A percentile compares a stretch with the other conserved stretches of the same genome.
Conservation (phyloP, 1,139 yeast species). For the Scheffersomyces illinoinensis region DNA sequence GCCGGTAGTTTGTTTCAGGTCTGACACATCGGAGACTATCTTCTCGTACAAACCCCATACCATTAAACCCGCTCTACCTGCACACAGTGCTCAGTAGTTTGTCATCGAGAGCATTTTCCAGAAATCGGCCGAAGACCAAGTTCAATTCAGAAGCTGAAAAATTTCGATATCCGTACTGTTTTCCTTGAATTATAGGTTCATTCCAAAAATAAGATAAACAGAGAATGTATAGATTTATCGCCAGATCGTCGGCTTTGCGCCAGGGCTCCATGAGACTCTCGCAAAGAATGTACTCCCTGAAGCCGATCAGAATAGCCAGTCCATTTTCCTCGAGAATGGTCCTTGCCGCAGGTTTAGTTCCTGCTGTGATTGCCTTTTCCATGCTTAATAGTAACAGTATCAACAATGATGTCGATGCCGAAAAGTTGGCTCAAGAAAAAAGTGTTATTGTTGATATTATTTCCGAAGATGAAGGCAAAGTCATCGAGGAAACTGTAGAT, state of each 20-base stretch:
- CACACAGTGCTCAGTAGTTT: not conserved
- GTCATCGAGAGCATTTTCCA: not conserved
- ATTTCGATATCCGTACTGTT: not conserved
- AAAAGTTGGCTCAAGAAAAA: conserved; percentile 6
- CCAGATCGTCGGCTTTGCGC: conserved; percentile 8
- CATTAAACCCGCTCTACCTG: not conserved
- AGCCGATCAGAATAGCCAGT: conserved; percentile 2
- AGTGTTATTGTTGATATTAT: conserved; percentile 6
- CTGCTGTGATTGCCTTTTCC: conserved; percentile 11
- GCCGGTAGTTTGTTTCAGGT: not conserved
- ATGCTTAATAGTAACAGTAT: conserved; percentile 9
- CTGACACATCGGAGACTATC: not conserved
- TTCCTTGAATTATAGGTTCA: not conserved
- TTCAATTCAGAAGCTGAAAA: not conserved
- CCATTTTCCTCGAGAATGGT: conserved; percentile 4
- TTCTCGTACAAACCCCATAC: not conserved
- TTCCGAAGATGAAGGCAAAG: conserved; percentile 5
- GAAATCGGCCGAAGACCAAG: not conserved
- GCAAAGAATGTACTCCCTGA: conserved; percentile 11
- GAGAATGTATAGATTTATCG: conserved; percentile 13
- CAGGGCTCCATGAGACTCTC: conserved; percentile 13
- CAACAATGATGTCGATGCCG: conserved; percentile 4
- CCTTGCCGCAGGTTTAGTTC: conserved; percentile 14
- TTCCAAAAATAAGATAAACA: conserved; percentile 5
- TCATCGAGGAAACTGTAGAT: conserved; percentile 15